Evolutionary conservation across 345 rosid species (phyloP).

Genomic region (Populus davidiana): DNA sequence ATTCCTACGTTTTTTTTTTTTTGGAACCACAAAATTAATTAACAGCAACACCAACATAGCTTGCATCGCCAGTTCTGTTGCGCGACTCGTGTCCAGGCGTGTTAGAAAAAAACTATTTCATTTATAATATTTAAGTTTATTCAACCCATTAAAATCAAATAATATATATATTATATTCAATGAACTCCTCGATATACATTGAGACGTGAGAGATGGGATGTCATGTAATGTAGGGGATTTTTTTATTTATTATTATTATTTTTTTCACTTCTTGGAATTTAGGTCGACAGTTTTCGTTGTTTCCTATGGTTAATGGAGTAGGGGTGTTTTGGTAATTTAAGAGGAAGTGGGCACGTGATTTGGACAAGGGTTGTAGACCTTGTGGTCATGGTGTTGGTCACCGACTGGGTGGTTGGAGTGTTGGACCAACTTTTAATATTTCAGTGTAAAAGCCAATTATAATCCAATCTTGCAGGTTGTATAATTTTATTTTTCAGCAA

Average conservation of each 20-base stretch:
- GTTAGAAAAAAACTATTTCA: too few species aligned
- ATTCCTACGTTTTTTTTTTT: neutral
- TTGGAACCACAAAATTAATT: constrained; percentile 30
- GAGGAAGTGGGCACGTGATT: neutral
- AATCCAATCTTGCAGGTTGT: too few species aligned
- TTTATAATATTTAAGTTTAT: too few species aligned
- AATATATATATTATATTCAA: too few species aligned
- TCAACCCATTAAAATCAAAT: too few species aligned
- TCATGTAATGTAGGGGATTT: neutral
- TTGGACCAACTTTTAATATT: neutral
- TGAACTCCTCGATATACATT: neutral
- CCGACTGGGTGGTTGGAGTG: neutral
- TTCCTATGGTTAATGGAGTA: neutral
- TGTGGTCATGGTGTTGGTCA: neutral
- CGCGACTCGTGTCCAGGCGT: neutral
- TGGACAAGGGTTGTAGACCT: too few species aligned
- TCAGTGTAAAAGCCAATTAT: too few species aligned
- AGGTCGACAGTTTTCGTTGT: neutral
- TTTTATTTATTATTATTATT: too few species aligned
- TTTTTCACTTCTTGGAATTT: too few species aligned
- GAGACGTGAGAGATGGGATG: too few species aligned
- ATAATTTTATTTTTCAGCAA: too few species aligned
- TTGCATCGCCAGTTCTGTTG: constrained; percentile 20
- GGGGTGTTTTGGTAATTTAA: neutral
- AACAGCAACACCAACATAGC: constrained; percentile 15